Conservation (phyloP, 345 rosid genomes). For the Eucalyptus viminalis region DNA sequence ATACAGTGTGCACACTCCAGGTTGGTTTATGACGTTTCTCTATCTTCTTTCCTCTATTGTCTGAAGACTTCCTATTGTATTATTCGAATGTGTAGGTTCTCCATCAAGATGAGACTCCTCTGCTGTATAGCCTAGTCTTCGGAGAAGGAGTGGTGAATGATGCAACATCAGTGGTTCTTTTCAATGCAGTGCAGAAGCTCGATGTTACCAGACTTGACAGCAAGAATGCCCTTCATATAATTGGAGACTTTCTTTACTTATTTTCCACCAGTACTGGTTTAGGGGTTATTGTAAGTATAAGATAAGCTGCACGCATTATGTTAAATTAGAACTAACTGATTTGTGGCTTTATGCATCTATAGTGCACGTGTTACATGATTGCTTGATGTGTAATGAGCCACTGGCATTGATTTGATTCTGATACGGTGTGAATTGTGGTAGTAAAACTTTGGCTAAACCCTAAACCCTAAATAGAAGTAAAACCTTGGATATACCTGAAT, state of each 20-base stretch:
- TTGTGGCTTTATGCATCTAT: background rate
- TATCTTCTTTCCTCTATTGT: background rate
- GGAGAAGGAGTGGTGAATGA: constrained; percentile 98
- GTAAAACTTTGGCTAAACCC: background rate
- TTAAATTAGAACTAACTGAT: background rate
- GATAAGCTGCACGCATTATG: background rate
- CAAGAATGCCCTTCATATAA: constrained; percentile 18
- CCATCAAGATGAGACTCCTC: constrained; percentile 82
- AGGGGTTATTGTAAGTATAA: constrained; percentile 49
- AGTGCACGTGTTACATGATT: background rate
- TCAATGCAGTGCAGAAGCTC: constrained; percentile 75
- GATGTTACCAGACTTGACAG: constrained; percentile 36
- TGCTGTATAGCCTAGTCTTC: constrained; percentile 78
- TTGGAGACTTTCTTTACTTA: constrained; percentile 62
- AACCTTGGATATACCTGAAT: background rate
- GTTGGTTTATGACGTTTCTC: constrained; percentile 11
- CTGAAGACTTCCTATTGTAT: background rate
- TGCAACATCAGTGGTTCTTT: constrained; percentile 80
- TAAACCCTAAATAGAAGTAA: background rate
- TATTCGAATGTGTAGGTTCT: constrained; percentile 38
- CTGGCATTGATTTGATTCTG: background rate
- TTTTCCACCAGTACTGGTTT: constrained; percentile 73
- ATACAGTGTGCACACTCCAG: constrained; percentile 94
- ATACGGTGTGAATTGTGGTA: background rate
- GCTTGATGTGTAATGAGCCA: background rate